Base-by-base conservation (phyloP, 345 rosid species). In the Heritiera littoralis region DNA sequence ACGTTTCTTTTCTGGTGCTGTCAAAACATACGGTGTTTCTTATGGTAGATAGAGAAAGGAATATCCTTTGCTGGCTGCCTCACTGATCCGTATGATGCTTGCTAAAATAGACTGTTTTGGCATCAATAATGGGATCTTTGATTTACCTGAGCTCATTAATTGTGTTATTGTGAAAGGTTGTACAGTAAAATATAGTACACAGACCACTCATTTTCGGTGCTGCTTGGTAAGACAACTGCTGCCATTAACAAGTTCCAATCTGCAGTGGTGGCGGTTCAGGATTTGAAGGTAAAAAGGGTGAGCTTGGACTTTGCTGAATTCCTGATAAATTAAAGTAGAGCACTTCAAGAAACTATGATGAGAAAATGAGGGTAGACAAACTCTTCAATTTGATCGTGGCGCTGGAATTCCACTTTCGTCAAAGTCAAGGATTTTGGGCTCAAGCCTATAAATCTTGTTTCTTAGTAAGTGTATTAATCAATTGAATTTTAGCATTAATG, bases 201-300 rank as follows among this genome's bases (percentile, higher is more conserved):
- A 6, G 8, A 7, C 23, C 60, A 18, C 9, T 5, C 2, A 55
- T 18, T 55, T 17, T 56, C 38, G 23, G 0, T 48, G 23, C 10
- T 32, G 14, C 12, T 4, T 13, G 43, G 68, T 32, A 14, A 64
- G 18, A 32, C n/a, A 30, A 66, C 9, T 66, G 14, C 49, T 48
- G 56, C 38, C 35, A 54, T 55, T 18, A 1, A 73, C 76, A 73
- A 54, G 61, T 73, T 55, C 64, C 76, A 73, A 73, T 35, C 41
- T 73, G 63, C 30, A 32, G 45, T 30, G 60, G 60, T 8, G 28
- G 56, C 48, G 23, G 38, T 3, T 17, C 3, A 32, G 64, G 32
- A 12, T 32, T 13, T 64, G 67, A 64, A 14, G 67, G 32, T 64
- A 6, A 18, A 6, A 63, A 32, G n/a, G 12, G 43, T 35, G 28